Evolutionary conservation across 2,329 filamentous ascomycete species (phyloP).

Genomic region (Diplodia intermedia): DNA sequence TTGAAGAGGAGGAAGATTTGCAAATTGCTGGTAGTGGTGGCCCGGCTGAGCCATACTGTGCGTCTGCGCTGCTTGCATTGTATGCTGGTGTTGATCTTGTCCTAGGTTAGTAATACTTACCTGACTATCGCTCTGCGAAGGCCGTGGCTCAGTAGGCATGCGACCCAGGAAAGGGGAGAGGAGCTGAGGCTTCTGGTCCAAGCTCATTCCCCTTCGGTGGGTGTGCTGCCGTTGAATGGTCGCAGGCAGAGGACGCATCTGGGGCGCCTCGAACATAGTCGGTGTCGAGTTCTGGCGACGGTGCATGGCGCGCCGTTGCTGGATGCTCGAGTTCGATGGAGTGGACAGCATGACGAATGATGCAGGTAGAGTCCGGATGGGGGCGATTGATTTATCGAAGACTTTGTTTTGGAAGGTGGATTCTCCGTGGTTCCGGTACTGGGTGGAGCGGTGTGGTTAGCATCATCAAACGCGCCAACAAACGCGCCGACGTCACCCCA

Average conservation of each 20-base stretch:
- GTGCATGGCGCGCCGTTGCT: conserved; percentile 76
- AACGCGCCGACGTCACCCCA: conserved; percentile 16
- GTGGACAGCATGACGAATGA: conserved; percentile 76
- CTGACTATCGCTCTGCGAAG: conserved; percentile 58
- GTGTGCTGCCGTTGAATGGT: conserved; percentile 59
- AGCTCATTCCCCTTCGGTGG: conserved; percentile 84
- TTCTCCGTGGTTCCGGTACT: conserved; percentile 47
- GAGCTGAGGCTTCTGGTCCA: conserved; percentile 71
- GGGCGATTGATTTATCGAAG: conserved; percentile 32
- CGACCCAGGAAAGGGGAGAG: conserved; percentile 50
- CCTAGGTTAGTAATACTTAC: conserved; percentile 66
- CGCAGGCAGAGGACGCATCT: conserved; percentile 70
- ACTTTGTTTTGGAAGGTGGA: conserved; percentile 22
- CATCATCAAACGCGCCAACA: conserved; percentile 23
- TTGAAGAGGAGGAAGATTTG: conserved; percentile 23
- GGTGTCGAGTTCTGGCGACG: conserved; percentile 89
- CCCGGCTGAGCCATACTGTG: conserved; percentile 83
- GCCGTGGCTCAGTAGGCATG: conserved; percentile 39
- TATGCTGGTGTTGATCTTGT: conserved; percentile 71
- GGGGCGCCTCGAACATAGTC: conserved; percentile 75
- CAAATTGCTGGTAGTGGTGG: conserved; percentile 53
- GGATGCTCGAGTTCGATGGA: conserved; percentile 72
- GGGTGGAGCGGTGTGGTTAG: conserved; percentile 34
- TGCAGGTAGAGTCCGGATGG: conserved; percentile 74
- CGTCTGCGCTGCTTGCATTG: conserved; percentile 89